These are phyloP conservation scores for Hebeloma cylindrosporum DNA, from an alignment of 768 basidiomycete genomes.

Conservation along the genomic window DNA sequence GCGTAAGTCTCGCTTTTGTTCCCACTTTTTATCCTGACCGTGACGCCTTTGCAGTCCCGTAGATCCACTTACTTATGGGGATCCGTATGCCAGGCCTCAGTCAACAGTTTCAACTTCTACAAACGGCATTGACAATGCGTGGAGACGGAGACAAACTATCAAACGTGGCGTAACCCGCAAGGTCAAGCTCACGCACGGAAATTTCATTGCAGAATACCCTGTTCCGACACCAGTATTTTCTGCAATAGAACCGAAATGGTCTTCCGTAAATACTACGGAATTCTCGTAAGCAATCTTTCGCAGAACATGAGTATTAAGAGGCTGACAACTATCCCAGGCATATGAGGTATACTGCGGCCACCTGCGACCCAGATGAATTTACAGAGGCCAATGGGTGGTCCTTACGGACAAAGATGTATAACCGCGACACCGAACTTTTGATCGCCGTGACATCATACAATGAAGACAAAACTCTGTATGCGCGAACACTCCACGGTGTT, in stretches of 20 bases:
- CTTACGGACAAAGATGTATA: constrained; percentile 80
- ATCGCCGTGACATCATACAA: constrained; percentile 95
- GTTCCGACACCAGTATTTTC: constrained; percentile 83
- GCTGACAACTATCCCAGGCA: constrained; percentile 45
- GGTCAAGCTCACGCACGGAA: constrained; percentile 90
- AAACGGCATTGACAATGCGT: constrained; percentile 58
- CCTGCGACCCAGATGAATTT: constrained; percentile 90
- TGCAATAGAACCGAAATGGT: constrained; percentile 80
- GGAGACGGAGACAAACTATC: constrained; percentile 83
- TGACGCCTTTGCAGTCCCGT: constrained; percentile 33
- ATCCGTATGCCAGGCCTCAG: constrained; percentile 59
- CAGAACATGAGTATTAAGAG: too few species aligned
- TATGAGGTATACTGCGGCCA: constrained; percentile 94
- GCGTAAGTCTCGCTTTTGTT: constrained; percentile 45
- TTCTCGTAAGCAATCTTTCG: constrained; percentile 77
- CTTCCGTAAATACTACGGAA: constrained; percentile 74
- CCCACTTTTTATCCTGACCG: constrained; percentile 8
- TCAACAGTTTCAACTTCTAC: constrained; percentile 56
- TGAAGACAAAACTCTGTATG: constrained; percentile 89
- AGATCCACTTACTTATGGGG: constrained; percentile 64
- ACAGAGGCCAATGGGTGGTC: constrained; percentile 77
- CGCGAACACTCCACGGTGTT: constrained; percentile 90
- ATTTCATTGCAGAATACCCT: constrained; percentile 88
- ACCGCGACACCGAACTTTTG: constrained; percentile 87
- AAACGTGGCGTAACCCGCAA: constrained; percentile 91